Percentiles rank a stretch among this genome's conserved stretches.
Evolutionary conservation across 2,329 filamentous ascomycete species (phyloP).

Genomic region (Neofusicoccum umdonicola): DNA sequence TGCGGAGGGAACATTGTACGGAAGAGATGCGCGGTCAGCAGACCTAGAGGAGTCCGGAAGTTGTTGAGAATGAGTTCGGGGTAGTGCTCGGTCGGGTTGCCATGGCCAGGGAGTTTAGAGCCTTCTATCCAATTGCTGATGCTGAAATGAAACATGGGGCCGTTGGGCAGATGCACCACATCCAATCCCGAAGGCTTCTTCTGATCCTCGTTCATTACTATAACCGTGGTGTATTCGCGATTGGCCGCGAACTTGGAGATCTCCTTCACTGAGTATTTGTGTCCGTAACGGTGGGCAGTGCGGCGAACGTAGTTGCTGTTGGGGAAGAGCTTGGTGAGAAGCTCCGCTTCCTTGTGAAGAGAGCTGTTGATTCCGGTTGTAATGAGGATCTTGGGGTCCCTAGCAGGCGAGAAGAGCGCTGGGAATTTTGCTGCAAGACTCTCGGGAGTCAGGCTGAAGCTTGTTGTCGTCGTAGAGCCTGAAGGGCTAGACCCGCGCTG

Average conservation of each 20-base stretch:
- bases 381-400: conserved; percentile 78
- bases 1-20: conserved; percentile 73
- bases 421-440: conserved; percentile 61
- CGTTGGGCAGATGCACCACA: conserved; percentile 76
- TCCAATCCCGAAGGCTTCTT: conserved; percentile 82
- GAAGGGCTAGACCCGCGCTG: conserved; percentile 53
- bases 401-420: conserved; percentile 55
- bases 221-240: conserved; percentile 76
- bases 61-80: conserved; percentile 90
- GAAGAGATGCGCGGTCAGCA: conserved; percentile 82
- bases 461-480: conserved; percentile 55
- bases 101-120: conserved; percentile 84
- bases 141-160: conserved; percentile 89
- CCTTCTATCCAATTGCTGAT: conserved; percentile 90
- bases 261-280: conserved; percentile 91
- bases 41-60: conserved; percentile 88
- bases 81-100: conserved; percentile 83
- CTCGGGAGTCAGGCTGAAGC: conserved; percentile 60
- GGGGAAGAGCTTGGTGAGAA: conserved; percentile 80
- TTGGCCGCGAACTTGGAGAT: conserved; percentile 83
- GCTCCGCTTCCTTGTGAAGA: conserved; percentile 76
- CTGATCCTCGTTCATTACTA: conserved; percentile 84
- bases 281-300: conserved; percentile 75
- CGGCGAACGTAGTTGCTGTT: conserved; percentile 78
- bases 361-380: conserved; percentile 89